phyloP scores from a whole-genome alignment of 192 early-diverging fungal species.

The Gigaspora rosea region DNA sequence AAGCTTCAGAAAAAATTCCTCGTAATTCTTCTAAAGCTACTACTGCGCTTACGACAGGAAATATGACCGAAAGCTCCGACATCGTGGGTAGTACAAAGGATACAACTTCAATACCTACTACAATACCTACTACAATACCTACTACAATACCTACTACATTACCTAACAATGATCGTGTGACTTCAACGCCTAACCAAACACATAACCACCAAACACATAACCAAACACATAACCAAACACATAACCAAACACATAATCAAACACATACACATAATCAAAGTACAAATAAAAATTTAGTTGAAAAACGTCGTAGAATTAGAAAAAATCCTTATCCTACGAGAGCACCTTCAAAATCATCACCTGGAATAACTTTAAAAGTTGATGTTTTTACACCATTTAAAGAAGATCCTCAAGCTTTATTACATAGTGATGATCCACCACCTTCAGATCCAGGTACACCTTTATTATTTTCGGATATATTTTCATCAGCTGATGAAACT shows the following conservation, averaged over 20 bases:
- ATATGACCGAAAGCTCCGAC: neutral
- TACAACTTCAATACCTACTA: neutral
- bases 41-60: neutral
- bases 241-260: neutral
- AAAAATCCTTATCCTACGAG: constrained; percentile 19
- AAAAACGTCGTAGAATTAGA: constrained; percentile 12
- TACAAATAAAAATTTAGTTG: neutral
- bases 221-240: neutral
- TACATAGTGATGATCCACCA: neutral
- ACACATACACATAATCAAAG: no score
- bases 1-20: neutral
- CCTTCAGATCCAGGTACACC: neutral
- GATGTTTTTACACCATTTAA: constrained; percentile 11
- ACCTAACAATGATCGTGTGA: constrained; percentile 14
- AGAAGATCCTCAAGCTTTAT: neutral
- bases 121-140: no score
- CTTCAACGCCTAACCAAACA: neutral
- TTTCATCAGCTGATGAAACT: neutral
- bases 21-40: neutral
- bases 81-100: constrained; percentile 12
- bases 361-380: neutral
- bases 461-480: neutral
- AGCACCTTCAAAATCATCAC: constrained; percentile 10
- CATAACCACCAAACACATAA: no score
- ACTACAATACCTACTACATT: no score